Base-by-base conservation (phyloP, 768 basidiomycete species). In the Lentinula sp. region DNA sequence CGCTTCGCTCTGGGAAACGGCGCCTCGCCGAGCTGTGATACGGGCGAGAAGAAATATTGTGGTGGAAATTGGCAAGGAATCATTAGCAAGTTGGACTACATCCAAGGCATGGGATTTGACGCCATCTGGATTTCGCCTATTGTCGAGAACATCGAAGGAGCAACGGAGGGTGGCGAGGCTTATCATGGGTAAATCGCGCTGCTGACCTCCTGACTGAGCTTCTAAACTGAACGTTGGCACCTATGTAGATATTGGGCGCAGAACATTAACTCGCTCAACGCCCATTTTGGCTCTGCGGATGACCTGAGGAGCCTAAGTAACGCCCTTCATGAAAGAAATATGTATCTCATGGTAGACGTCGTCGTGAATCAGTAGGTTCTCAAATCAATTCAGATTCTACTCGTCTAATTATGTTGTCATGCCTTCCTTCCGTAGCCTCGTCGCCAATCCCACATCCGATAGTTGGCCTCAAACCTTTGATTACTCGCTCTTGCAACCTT, bases 81-180 rank as follows among this genome's bases (percentile, higher is more conserved):
- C 64, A 77, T 74, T 61, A 73, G 79, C 65, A 84, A 88, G 67
- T 78, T 92, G 35, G 87, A 89, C 68, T 92, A 92, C 67, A 89
- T 92, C 63, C 82, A 88, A 65, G 66, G 77, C 45, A 84, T 87
- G 69, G 89, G 89, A 2, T 90, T 89, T 70, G 87, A 88, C 54
- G 87, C 88, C 70, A 75, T 89, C 49, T 90, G 87, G 88, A 89
- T 88, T 62, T 88, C 86, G 57, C 89, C 89, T 3, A 76, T 90
- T 18, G 83, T 82, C 23, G 73, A 82, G 68, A 89, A 89, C 67
- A 80, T 85, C 54, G 75, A 84, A 23, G 81, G 80, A 0, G 65
- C 75, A 45, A 87, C 85, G 1, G 73, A 78, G 1, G 87, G 88
- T 66, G 88, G 89, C 34, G 83, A 88, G 63, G 76, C 87, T 11